Conservation (phyloP, 495 filamentous ascomycete species). For the Tuber melanosporum region DNA sequence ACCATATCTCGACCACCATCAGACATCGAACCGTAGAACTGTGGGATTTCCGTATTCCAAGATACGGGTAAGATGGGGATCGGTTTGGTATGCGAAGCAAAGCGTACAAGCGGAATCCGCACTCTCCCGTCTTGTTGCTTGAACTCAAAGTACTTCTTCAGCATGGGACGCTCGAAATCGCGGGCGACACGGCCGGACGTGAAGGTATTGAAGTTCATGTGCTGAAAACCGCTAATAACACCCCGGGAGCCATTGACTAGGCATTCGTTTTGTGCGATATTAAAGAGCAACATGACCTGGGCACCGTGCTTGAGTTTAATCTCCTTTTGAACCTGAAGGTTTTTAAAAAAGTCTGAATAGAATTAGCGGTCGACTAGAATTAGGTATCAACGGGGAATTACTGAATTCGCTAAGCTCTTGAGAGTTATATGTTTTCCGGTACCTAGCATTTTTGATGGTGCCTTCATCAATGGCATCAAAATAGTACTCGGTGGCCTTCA, state of each 20-base stretch:
- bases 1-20: slow-evolving; percentile 13
- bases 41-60: slow-evolving; percentile 7
- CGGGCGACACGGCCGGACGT: not conserved
- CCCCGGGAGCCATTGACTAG: slow-evolving; percentile 53
- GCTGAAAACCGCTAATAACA: slow-evolving; percentile 45
- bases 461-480: slow-evolving; percentile 30
- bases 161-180: not conserved
- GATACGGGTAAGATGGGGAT: slow-evolving; percentile 26
- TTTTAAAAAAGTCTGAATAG: slow-evolving; percentile 25
- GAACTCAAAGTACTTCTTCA: slow-evolving; percentile 11
- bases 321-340: slow-evolving; percentile 31
- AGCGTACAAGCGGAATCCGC: slow-evolving; percentile 42
- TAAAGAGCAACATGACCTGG: slow-evolving; percentile 48
- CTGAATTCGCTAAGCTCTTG: slow-evolving; percentile 7
- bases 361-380: not conserved
- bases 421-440: not conserved
- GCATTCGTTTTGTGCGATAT: slow-evolving; percentile 41
- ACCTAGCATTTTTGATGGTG: not conserved
- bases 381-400: slow-evolving; percentile 9
- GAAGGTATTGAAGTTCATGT: slow-evolving; percentile 18
- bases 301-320: slow-evolving; percentile 46
- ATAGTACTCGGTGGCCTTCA: not conserved
- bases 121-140: not conserved
- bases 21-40: slow-evolving; percentile 1
- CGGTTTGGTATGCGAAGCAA: slow-evolving; percentile 30